Conservation (phyloP, 345 rosid species). For the Draba incana region DNA sequence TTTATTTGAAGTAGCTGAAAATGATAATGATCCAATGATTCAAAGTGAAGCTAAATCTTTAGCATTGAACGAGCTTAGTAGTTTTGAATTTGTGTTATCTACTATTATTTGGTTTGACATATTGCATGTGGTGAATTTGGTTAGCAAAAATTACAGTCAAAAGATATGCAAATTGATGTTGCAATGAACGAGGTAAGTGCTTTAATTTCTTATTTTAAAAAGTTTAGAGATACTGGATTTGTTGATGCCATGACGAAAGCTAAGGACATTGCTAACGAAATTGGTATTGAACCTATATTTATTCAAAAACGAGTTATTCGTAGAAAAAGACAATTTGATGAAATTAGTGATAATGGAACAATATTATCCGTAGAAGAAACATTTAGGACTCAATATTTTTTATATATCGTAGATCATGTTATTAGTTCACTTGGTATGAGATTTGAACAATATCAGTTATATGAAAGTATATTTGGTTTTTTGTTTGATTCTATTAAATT, state of each 20-base stretch:
- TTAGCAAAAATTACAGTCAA: not conserved
- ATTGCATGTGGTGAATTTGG: not conserved
- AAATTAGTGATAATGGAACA: not conserved
- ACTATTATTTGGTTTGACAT: conserved; percentile 4
- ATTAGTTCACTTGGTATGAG: no score
- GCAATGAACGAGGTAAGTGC: not conserved
- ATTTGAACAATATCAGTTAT: not conserved
- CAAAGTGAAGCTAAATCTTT: no score
- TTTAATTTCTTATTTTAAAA: not conserved
- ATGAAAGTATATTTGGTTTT: not conserved
- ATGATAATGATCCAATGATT: not conserved
- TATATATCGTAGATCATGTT: no score
- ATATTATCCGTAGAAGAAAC: no score
- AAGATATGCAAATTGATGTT: not conserved
- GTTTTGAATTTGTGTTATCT: conserved; percentile 6
- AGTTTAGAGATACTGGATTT: not conserved
- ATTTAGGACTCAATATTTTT: no score
- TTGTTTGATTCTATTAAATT: not conserved
- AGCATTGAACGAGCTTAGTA: not conserved
- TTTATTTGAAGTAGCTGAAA: not conserved
- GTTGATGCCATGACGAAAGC: not conserved
- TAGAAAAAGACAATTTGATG: not conserved
- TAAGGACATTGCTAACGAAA: not conserved
- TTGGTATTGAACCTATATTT: not conserved
- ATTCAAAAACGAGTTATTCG: not conserved